These are phyloP conservation scores for Microcyclosporella mali DNA, from an alignment of 2,329 filamentous ascomycete genomes.

Conservation along the genomic window DNA sequence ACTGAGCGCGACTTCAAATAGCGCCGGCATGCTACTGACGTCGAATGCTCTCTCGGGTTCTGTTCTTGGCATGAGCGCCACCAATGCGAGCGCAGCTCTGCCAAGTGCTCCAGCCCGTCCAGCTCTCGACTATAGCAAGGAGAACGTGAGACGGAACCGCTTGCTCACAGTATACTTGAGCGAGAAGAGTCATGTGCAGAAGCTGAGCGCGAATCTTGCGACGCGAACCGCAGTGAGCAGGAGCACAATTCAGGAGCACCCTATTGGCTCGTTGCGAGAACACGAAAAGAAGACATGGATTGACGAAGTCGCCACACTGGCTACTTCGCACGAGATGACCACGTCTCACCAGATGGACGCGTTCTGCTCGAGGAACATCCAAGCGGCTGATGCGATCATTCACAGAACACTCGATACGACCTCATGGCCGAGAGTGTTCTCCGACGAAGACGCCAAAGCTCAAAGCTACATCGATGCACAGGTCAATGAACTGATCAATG, in stretches of 20 bases:
- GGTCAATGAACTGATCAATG: slow-evolving; percentile 65
- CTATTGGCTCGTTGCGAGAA: slow-evolving; percentile 7
- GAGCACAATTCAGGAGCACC: slow-evolving; percentile 8
- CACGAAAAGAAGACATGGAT: slow-evolving; percentile 16
- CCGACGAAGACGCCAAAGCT: slow-evolving; percentile 13
- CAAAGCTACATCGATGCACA: slow-evolving; percentile 58
- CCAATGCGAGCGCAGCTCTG: slow-evolving; percentile 13
- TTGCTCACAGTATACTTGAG: slow-evolving; percentile 24
- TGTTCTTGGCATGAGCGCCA: slow-evolving; percentile 11
- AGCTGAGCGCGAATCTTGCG: slow-evolving; percentile 18
- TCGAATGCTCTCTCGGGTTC: slow-evolving; percentile 9
- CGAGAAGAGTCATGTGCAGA: slow-evolving; percentile 22
- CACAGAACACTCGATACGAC: slow-evolving; percentile 29
- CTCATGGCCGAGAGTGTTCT: slow-evolving; percentile 22
- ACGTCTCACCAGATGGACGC: slow-evolving; percentile 5
- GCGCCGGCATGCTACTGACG: slow-evolving; percentile 3
- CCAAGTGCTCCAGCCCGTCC: slow-evolving; percentile 6
- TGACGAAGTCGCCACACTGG: slow-evolving; percentile 15
- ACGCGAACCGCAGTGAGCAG: slow-evolving; percentile 18
- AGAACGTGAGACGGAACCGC: slow-evolving; percentile 26
- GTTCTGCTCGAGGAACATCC: slow-evolving; percentile 17
- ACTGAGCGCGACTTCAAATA: slow-evolving; percentile 38
- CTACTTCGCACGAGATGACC: not conserved
- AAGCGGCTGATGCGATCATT: slow-evolving; percentile 13
- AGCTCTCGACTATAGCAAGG: slow-evolving; percentile 17